Base-by-base conservation (phyloP, 495 filamentous ascomycete species). In the Penicillium maclennaniae region DNA sequence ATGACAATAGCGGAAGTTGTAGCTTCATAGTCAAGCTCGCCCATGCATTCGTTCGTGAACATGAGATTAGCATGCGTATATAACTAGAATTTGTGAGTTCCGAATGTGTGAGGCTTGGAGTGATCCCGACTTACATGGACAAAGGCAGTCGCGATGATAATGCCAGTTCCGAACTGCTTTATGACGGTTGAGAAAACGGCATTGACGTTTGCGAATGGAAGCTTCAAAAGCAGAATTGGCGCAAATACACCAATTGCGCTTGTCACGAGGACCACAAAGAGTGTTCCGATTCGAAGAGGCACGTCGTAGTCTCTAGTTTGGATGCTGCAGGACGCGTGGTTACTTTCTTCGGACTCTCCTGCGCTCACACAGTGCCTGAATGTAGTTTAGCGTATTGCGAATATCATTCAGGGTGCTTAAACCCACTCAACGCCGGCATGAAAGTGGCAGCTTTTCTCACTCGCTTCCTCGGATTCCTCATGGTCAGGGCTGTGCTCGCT, bases 81-180 rank as follows among this genome's bases (percentile, higher is more conserved):
- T 9, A 88, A 76, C 81, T 84, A 21, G 3, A 1, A 7, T 28
- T 19, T 14, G 51, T 69, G 7, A 70, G 60, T 37, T 6, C 27
- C 17, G 0, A 8, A 7, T 19, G 9, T 0, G 3, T 34, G 0
- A 7, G n/a, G 14, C 20, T 0, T 40, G 21, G 28, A n/a, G 27
- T 3, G 6, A 16, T 14, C 20, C 15, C 7, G 26, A 26, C 76
- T 65, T 50, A 85, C 80, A 60, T 90, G 87, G 17, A 89, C 69
- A 48, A 88, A 87, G 14, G 83, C 85, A 0, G 87, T 90, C 5
- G 86, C 75, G 41, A 89, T 74, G 52, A 90, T 83, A 19, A 89
- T 80, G 2, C 87, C 87, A 0, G 87, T 88, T 6, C 87, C 87
- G 51, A 90, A 89, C 51, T 90, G 86, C 56, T 86, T 82, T 25